phyloP scores from a whole-genome alignment of 805 yeast species.

The Deakozyma indianensis region DNA sequence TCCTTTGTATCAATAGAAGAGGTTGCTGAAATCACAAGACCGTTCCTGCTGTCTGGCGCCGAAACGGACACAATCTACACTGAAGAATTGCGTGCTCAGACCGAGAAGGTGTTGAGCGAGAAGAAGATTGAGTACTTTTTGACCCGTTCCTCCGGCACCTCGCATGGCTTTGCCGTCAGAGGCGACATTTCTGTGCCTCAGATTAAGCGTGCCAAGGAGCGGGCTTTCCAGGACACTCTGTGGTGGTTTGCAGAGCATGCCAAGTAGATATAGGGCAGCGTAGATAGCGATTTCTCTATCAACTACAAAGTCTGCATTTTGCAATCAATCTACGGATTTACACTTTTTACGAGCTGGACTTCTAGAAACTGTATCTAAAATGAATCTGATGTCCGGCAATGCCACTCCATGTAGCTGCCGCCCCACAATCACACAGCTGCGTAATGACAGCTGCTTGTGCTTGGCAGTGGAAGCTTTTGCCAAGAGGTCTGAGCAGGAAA shows the following conservation, averaged over 20 bases:
- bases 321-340: too few relatives aligned
- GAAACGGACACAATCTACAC: constrained; percentile 54
- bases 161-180: constrained; percentile 71
- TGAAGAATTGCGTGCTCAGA: constrained; percentile 42
- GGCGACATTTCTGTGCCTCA: constrained; percentile 48
- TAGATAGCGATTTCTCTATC: too few relatives aligned
- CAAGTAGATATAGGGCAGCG: neutral
- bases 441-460: too few relatives aligned
- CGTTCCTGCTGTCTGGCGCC: constrained; percentile 61
- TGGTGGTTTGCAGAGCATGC: constrained; percentile 11
- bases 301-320: too few relatives aligned
- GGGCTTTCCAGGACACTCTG: constrained; percentile 34
- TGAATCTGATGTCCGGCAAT: too few relatives aligned
- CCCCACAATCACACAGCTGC: too few relatives aligned
- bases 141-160: constrained; percentile 45
- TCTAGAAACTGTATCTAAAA: too few relatives aligned
- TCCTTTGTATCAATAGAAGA: constrained; percentile 56
- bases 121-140: constrained; percentile 43
- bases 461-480: too few relatives aligned
- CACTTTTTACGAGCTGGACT: too few relatives aligned
- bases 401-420: too few relatives aligned
- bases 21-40: constrained; percentile 43
- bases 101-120: constrained; percentile 45
- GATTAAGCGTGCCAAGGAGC: constrained; percentile 52
- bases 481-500: too few relatives aligned